A percentile compares a stretch with the other conserved stretches of the same genome.
Evolutionary conservation across 2,329 filamentous ascomycete genomes (phyloP).

Genomic region (Diaporthe sp.): DNA sequence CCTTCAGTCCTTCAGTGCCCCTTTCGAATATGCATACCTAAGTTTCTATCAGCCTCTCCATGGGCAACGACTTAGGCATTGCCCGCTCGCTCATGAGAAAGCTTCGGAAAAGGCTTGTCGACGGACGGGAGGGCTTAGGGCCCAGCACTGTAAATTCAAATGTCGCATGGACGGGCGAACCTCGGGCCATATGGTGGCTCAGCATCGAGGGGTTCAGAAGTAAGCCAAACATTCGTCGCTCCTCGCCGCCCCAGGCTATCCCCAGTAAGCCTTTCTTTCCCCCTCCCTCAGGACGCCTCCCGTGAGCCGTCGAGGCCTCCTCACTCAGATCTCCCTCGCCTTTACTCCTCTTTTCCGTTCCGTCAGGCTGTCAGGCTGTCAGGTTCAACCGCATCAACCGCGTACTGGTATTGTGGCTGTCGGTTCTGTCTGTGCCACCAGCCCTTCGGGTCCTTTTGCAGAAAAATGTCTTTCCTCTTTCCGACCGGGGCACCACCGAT

Average conservation of each 20-base stretch:
- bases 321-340: neutral
- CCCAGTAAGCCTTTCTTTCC: neutral
- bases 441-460: constrained; percentile 20
- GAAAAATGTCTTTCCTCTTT: neutral
- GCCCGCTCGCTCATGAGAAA: neutral
- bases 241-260: constrained; percentile 1
- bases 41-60: neutral
- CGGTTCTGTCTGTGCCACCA: constrained; percentile 10
- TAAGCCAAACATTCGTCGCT: constrained; percentile 8
- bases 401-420: neutral
- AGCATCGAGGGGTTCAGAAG: neutral
- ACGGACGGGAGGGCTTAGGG: neutral
- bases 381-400: neutral
- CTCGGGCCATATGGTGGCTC: neutral
- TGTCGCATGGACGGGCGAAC: neutral
- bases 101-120: constrained; percentile 11
- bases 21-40: neutral
- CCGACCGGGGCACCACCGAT: neutral
- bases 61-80: neutral
- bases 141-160: neutral
- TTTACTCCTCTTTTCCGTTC: neutral
- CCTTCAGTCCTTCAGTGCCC: neutral
- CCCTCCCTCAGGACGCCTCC: neutral
- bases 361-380: neutral
- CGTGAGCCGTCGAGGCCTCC: neutral